Evolutionary conservation across 148 eudicot genomes (phyloP).

Genomic region (Camellia japonica): DNA sequence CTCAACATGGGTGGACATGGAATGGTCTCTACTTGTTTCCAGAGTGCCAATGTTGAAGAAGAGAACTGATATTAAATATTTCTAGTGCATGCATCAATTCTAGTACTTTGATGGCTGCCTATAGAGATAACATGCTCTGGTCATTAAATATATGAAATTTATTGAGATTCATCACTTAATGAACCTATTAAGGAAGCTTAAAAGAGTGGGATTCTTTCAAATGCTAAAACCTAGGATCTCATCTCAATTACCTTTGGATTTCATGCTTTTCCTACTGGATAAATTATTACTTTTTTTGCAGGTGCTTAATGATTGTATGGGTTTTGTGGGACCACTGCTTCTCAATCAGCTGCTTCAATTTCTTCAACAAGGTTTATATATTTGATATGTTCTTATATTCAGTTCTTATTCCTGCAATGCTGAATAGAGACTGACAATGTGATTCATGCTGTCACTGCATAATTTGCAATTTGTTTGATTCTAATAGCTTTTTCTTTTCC

Average conservation of each 20-base stretch:
- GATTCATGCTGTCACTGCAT: not conserved
- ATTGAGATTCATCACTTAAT: not conserved
- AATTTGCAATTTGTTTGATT: not conserved
- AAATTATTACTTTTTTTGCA: constrained; percentile 30
- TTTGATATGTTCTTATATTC: not conserved
- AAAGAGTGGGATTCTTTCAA: not conserved
- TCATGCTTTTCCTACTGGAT: not conserved
- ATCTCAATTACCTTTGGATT: not conserved
- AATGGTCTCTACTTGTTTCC: not conserved
- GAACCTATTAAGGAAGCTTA: not conserved
- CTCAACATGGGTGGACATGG: constrained; percentile 1
- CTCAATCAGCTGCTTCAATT: constrained; percentile 73
- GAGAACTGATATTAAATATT: not conserved
- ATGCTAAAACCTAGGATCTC: not conserved
- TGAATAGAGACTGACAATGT: not conserved
- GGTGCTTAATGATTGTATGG: constrained; percentile 85
- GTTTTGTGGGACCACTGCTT: constrained; percentile 89
- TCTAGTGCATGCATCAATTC: not conserved
- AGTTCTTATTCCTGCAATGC: not conserved
- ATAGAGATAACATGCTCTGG: constrained; percentile 3
- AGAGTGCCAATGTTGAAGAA: not conserved
- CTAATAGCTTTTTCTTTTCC: not conserved
- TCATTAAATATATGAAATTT: not conserved
- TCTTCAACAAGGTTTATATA: constrained; percentile 71
- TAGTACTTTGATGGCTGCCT: not conserved